Percentiles rank a stretch among this genome's conserved stretches.
Conservation (phyloP, 441 rosid species). For the Manihot esculenta region DNA sequence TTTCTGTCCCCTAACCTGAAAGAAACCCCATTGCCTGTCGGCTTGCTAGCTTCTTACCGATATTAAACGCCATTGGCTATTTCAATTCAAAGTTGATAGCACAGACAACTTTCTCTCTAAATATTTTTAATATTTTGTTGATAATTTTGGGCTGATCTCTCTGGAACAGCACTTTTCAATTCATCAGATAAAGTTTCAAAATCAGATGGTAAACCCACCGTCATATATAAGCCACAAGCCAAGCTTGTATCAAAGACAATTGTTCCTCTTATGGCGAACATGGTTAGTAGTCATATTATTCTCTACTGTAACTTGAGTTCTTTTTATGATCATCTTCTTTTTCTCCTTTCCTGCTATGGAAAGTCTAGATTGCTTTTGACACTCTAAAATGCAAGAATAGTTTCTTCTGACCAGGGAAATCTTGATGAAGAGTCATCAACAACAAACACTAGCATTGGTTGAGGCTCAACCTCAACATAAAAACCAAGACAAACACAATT, state of each 20-base stretch:
- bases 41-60: not conserved
- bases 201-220: conserved; percentile 41
- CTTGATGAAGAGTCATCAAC: conserved; percentile 30
- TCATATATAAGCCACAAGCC: conserved; percentile 78
- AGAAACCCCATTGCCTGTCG: not conserved
- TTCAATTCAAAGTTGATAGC: not conserved
- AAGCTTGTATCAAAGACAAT: conserved; percentile 77
- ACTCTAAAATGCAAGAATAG: too few species aligned
- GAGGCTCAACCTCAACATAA: conserved; percentile 31
- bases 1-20: not conserved
- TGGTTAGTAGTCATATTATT: conserved; percentile 46
- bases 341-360: not conserved
- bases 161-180: conserved; percentile 30
- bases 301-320: not conserved
- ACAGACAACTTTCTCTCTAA: conserved; percentile 18
- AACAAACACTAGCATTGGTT: conserved; percentile 28
- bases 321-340: not conserved
- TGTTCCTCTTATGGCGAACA: conserved; percentile 65
- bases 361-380: too few species aligned
- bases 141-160: conserved; percentile 31
- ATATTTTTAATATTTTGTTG: conserved; percentile 4
- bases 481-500: conserved; percentile 33
- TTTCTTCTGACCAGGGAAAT: conserved; percentile 47
- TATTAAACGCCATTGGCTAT: not conserved
- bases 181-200: conserved; percentile 41